Percentiles rank a stretch among this genome's conserved stretches.
Conservation (phyloP, 257 asterid species). For the Ilex aquifolium region DNA sequence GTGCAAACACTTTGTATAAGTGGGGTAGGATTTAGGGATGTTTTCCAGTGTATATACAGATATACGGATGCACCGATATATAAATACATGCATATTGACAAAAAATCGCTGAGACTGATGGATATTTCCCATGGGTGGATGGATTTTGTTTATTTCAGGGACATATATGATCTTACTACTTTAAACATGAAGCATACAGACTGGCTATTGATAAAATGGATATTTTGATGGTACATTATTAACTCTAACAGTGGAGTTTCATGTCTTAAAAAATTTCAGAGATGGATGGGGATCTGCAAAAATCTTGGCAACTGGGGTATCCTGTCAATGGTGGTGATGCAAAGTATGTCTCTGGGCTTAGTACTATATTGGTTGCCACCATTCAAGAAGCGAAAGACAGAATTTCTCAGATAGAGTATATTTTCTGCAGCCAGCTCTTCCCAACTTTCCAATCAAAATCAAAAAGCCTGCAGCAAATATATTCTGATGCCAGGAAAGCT, state of each 20-base stretch:
- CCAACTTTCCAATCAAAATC: slow-evolving; percentile 48
- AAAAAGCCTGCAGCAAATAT: slow-evolving; percentile 44
- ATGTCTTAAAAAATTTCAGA: slow-evolving; percentile 9
- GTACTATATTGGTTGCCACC: slow-evolving; percentile 82
- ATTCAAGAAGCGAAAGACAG: slow-evolving; percentile 88
- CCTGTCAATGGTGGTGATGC: slow-evolving; percentile 44
- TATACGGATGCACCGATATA: neutral
- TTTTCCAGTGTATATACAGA: neutral
- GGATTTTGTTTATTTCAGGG: neutral
- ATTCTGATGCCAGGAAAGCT: slow-evolving; percentile 56
- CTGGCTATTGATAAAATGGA: neutral
- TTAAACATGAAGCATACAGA: neutral
- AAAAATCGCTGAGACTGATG: too few species aligned
- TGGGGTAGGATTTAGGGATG: too few species aligned
- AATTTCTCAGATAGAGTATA: slow-evolving; percentile 80
- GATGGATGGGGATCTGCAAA: slow-evolving; percentile 52
- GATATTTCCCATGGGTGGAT: too few species aligned
- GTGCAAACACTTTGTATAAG: too few species aligned
- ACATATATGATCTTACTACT: too few species aligned
- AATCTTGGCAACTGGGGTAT: slow-evolving; percentile 33
- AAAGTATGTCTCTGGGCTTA: slow-evolving; percentile 60
- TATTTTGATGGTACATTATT: neutral
- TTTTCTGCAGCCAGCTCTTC: slow-evolving; percentile 74
- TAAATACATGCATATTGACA: neutral
- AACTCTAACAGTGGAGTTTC: neutral